Base-by-base conservation (phyloP, 2,329 filamentous ascomycete genomes). In the Pyrenophora seminiperda region DNA sequence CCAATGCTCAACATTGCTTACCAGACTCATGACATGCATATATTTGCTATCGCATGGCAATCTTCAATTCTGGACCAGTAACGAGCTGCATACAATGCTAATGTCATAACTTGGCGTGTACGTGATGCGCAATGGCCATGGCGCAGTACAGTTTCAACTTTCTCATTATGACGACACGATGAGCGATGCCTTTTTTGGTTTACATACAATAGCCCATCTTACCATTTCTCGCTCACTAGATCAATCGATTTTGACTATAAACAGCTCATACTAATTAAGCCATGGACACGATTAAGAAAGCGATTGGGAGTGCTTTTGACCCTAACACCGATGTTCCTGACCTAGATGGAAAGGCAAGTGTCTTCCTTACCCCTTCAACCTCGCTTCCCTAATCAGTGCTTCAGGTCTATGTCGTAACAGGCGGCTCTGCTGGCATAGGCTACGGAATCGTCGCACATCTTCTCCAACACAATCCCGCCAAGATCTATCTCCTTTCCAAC, bases 371-470 rank as follows among this genome's bases (percentile, higher is more conserved):
- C 11, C 14, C 11, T 36, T 15, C 17, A 41, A n/a, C 4, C n/a
- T 17, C 5, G 10, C 10, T 6, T n/a, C 7, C 7, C 9, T 46
- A 7, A 19, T 30, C 2, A 15, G 1, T 18, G 5, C 1, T 13
- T 1, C 18, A 77, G 71, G 67, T 77, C 14, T 81, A 75, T 43
- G 67, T 79, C 14, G 75, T 81, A 11, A 80, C 77, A 0, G 76
- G 77, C n/a, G 77, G 77, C 17, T 76, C 73, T 15, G 75, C 77
- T n/a, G 78, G 77, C 15, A 80, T 80, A 24, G 79, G 79, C 13
- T 81, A 75, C 50, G 79, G 78, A 18, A 81, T 81, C 37, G 72
- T 76, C 20, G 77, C 79, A 6, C 79, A 82, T 53, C 65, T 81
- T n/a, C 74, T 82, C 3, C 76, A 81, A 58, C 77, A 80, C 61